These are phyloP conservation scores for Capsicum pubescens DNA, from an alignment of 257 asterid genomes.

Conservation along the genomic window DNA sequence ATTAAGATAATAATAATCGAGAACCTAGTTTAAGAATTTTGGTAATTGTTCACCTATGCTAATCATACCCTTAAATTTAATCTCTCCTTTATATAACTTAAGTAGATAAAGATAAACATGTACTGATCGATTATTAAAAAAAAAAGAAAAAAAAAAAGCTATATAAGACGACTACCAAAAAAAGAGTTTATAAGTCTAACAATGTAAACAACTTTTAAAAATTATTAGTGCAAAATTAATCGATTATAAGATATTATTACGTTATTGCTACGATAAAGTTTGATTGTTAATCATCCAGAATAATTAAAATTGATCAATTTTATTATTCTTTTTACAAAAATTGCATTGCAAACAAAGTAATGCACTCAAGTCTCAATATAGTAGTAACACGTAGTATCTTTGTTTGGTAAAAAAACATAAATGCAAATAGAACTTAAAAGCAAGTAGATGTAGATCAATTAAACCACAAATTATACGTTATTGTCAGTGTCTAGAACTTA, in stretches of 20 bases:
- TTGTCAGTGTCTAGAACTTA: not conserved
- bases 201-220: not conserved
- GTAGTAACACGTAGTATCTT: not conserved
- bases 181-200: no score
- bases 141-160: no score
- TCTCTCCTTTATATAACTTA: no score
- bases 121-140: no score
- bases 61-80: no score
- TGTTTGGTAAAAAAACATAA: not conserved
- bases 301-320: not conserved
- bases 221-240: not conserved
- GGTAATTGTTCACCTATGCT: no score
- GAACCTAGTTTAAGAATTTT: no score
- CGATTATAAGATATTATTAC: not conserved
- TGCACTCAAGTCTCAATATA: not conserved
- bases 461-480: no score
- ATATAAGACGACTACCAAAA: no score
- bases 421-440: not conserved
- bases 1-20: no score
- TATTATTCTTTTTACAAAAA: not conserved
- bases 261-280: not conserved
- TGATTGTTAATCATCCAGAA: not conserved
- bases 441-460: no score
- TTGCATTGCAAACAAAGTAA: constrained; percentile 21
- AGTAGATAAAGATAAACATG: no score